Base-by-base conservation (phyloP, 1,284 basidiomycete species). In the Ganoderma resinaceum region DNA sequence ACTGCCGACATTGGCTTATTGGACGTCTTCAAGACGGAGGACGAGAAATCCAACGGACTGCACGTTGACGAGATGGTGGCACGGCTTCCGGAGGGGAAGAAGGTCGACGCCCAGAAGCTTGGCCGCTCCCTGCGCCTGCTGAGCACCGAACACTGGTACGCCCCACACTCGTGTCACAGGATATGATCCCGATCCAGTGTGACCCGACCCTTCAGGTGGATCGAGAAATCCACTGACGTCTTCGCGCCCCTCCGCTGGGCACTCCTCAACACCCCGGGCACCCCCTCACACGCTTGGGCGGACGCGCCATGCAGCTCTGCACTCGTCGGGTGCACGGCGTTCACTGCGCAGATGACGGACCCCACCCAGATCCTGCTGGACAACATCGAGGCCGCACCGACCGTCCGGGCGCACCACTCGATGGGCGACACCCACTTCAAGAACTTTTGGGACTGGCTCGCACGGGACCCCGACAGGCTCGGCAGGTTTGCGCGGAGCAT, bases 171-270 rank as follows among this genome's bases (percentile, higher is more conserved):
- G 12, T 12, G 23, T 12, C 23, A 23, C 23, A 49, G n/a, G 11
- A 23, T 18, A 49, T 16, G 38, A 40, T 3, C 38, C 1, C 38
- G n/a, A n/a, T n/a, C n/a, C n/a, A n/a, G n/a, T n/a, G n/a, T 26
- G 23, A 23, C 46, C 46, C 23, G 11, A 5, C 23, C 49, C 12
- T 5, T 1, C 49, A 53, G 61, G 61, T 62, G 61, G 61, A 52
- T 35, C 11, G 61, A 62, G 46, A 43, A 31, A 7, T 62, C 61
- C 23, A 4, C 43, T 0, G 42, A 52, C 31, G 46, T 52, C 33
- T 62, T 62, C 61, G 61, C 61, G 20, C 61, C 61, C 23, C 42
- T 52, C 23, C 61, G 61, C 29, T 62, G 61, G 61, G 61, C 61
- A 8, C 33, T 62, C 31, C 42, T 62, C 43, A 62, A 62, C 46